Base-by-base conservation (phyloP, 352 stramenopile genomes). In the Globisporangium abappressorium region DNA sequence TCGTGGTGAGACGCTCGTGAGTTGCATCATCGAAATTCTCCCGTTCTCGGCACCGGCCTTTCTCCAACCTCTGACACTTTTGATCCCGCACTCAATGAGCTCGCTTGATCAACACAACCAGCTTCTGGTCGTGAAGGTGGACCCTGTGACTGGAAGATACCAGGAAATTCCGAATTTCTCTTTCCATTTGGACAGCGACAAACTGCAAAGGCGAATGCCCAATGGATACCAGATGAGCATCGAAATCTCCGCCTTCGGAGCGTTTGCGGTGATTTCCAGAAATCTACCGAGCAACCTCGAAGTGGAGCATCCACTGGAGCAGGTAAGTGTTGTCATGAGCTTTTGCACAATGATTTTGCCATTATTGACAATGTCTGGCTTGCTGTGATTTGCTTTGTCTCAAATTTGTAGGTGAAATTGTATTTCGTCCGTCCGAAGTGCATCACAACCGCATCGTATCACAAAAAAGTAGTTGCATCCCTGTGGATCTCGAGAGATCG, bases 11-110 rank as follows among this genome's bases (percentile, higher is more conserved):
- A 57, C 33, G 9, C 68, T 92, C 15, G 70, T 86, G 14, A 91
- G 82, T 38, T 63, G 58, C 15, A 47, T 92, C 14, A 55, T 91
- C 20, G 77, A 81, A 11, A 28, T 92, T 11, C 24, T 82, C 3
- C 83, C 85, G 7, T 59, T 41, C 54, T 66, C 73, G 5, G 77
- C 75, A 34, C 75, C 70, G 3, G 3, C 47, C 5, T 64, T 84
- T 43, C 53, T 74, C 20, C 71, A 69, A n/a, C 75, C 70, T 7
- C 66, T 67, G 38, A 56, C 77, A 24, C 53, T 82, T 15, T 79
- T 65, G 68, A 41, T 82, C 22, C 71, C 75, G 0, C 77, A 81
- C 51, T 76, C 33, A 49, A 36, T 74, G 1, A 68, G 58, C 28
- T 12, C 34, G 3, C 33, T 54, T 28, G 66, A 76, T 33, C 14